Evolutionary conservation across 495 filamentous ascomycete species (phyloP).

Genomic region (Aspergillus conjunctus): DNA sequence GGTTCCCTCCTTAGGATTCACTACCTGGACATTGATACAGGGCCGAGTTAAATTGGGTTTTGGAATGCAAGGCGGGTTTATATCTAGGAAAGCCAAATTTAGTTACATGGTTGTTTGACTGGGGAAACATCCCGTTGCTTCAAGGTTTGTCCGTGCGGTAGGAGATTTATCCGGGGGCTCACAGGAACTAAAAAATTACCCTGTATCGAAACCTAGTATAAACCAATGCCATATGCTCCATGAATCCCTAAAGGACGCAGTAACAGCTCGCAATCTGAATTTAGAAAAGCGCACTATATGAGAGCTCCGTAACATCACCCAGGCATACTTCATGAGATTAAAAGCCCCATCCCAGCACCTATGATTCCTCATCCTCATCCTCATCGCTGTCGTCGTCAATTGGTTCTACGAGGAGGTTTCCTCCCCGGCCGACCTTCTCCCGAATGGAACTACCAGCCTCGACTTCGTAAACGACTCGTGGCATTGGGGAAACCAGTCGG

Average conservation of each 20-base stretch:
- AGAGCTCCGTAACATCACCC: not conserved
- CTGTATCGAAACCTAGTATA: not conserved
- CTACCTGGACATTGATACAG: no score
- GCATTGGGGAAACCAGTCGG: conserved; percentile 78
- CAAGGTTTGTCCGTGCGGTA: no score
- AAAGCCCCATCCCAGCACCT: not conserved
- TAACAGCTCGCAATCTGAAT: not conserved
- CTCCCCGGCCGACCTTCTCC: conserved; percentile 76
- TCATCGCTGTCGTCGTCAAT: conserved; percentile 61
- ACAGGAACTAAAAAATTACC: not conserved
- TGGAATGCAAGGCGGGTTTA: no score
- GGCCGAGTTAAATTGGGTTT: no score
- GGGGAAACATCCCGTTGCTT: no score
- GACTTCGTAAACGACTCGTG: conserved; percentile 73
- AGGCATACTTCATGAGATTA: not conserved
- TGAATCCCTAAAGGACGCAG: not conserved
- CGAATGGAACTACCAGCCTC: conserved; percentile 63
- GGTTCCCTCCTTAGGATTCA: no score
- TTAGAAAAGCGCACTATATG: not conserved
- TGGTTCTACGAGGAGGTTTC: conserved; percentile 84
- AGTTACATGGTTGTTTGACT: no score
- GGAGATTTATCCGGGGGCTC: not conserved
- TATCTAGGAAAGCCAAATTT: no score
- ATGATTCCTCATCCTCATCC: conserved; percentile 32
- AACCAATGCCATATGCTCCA: conserved; percentile 1